phyloP scores from a whole-genome alignment of 345 rosid species.

The Clarkia xantiana region DNA sequence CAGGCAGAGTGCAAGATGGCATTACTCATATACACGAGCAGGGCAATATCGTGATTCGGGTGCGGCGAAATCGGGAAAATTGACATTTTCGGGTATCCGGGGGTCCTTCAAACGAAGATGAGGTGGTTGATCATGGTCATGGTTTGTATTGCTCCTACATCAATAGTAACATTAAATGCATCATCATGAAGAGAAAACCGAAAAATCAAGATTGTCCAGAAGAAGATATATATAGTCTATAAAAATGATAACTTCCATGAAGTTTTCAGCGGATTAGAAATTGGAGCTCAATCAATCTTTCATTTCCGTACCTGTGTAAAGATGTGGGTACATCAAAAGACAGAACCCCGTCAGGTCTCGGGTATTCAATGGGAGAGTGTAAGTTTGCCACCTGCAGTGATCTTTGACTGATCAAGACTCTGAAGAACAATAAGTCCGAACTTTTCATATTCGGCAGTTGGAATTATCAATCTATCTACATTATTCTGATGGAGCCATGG shows the following conservation, averaged over 20 bases:
- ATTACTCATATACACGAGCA: slow-evolving; percentile 93
- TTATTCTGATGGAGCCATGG: no score
- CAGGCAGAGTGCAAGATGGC: background rate
- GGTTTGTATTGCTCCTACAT: slow-evolving; percentile 91
- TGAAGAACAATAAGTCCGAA: background rate
- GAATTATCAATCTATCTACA: background rate
- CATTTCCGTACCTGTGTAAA: slow-evolving; percentile 52
- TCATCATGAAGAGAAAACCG: background rate
- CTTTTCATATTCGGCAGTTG: background rate
- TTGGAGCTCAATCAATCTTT: background rate
- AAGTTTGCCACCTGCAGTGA: slow-evolving; percentile 44
- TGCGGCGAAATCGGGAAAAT: slow-evolving; percentile 68
- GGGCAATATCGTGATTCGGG: slow-evolving; percentile 97
- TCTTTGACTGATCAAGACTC: no score
- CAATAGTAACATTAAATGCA: slow-evolving; percentile 7
- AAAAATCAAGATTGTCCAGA: background rate
- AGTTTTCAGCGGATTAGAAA: background rate
- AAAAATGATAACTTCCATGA: background rate
- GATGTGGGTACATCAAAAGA: slow-evolving; percentile 88
- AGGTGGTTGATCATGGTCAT: slow-evolving; percentile 85
- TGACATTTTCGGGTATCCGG: slow-evolving; percentile 47
- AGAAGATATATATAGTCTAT: background rate
- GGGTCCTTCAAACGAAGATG: slow-evolving; percentile 72
- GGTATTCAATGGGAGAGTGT: slow-evolving; percentile 56
- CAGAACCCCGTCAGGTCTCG: slow-evolving; percentile 74